These are phyloP conservation scores for Colletotrichum falcatum DNA, from an alignment of 2,329 filamentous ascomycete genomes.

Conservation along the genomic window DNA sequence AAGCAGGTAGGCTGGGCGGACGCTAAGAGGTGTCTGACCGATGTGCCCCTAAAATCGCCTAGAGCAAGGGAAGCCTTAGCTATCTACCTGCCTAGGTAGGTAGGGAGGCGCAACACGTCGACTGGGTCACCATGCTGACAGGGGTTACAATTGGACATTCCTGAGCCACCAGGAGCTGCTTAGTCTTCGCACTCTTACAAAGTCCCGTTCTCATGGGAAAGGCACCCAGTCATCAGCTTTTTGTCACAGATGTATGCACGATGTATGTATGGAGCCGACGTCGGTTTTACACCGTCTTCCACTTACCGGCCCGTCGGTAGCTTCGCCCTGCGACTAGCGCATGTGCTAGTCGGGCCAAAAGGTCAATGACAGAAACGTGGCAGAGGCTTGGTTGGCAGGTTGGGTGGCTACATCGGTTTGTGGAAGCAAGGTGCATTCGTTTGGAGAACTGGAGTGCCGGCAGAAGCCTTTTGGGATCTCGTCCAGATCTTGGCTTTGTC, in stretches of 20 bases:
- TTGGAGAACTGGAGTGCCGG: not conserved
- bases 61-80: not conserved
- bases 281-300: not conserved
- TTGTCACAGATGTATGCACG: not conserved
- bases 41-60: conserved; percentile 32
- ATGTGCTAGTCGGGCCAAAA: not conserved
- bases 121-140: conserved; percentile 21
- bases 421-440: not conserved
- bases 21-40: conserved; percentile 20
- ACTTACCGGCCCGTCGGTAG: conserved; percentile 8
- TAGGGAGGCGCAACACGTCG: conserved; percentile 12
- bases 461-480: not conserved
- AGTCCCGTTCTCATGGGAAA: not conserved
- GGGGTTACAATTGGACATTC: conserved; percentile 30
- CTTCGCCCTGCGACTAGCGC: conserved; percentile 4
- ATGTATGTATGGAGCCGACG: not conserved
- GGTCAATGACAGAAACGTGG: not conserved
- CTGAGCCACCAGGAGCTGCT: not conserved
- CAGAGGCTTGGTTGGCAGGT: not conserved
- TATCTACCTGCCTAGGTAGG: not conserved
- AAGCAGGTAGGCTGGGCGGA: conserved; percentile 23
- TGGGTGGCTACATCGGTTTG: not conserved
- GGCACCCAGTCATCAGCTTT: not conserved
- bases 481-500: not conserved
- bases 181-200: not conserved